phyloP scores from a whole-genome alignment of 2,329 filamentous ascomycete species.

The Sporothrix phasma region DNA sequence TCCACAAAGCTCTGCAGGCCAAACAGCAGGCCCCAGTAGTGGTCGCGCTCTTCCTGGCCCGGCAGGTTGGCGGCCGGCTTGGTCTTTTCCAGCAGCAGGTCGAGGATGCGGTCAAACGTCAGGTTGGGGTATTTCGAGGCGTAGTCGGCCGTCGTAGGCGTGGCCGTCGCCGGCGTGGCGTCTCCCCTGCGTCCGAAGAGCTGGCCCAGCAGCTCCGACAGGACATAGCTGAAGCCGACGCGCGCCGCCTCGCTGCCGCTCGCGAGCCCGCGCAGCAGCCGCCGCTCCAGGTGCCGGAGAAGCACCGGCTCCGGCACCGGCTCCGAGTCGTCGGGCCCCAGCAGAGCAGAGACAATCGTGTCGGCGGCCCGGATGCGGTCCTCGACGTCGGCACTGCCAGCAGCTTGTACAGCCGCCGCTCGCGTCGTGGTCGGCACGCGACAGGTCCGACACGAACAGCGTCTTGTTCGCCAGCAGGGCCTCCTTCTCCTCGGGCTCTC shows the following conservation, averaged over 20 bases:
- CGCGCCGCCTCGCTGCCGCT: conserved; percentile 83
- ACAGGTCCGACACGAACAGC: conserved; percentile 43
- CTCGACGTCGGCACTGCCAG: conserved; percentile 47
- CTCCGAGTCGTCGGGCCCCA: conserved; percentile 26
- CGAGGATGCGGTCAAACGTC: conserved; percentile 46
- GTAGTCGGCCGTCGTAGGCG: conserved; percentile 24
- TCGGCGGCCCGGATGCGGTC: conserved; percentile 50
- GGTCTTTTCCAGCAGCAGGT: conserved; percentile 46
- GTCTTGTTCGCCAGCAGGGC: conserved; percentile 26
- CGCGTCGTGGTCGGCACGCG: conserved; percentile 45
- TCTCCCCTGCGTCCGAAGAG: conserved; percentile 44
- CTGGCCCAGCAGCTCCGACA: conserved; percentile 70
- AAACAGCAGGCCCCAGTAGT: conserved; percentile 76
- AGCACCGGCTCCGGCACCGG: conserved; percentile 44
- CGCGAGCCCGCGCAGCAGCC: conserved; percentile 77
- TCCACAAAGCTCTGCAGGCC: conserved; percentile 79
- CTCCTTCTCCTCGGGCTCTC: conserved; percentile 9
- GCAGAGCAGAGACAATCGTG: conserved; percentile 46
- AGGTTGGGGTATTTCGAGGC: conserved; percentile 41
- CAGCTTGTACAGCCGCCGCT: conserved; percentile 50
- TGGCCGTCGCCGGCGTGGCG: background rate
- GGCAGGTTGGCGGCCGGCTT: conserved; percentile 43
- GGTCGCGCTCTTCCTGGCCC: conserved; percentile 73
- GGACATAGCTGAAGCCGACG: conserved; percentile 77
- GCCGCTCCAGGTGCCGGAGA: conserved; percentile 50